Percentiles rank a stretch among this genome's conserved stretches.
phyloP scores from a whole-genome alignment of 2,329 filamentous ascomycete species.

The Septoria petroselini region DNA sequence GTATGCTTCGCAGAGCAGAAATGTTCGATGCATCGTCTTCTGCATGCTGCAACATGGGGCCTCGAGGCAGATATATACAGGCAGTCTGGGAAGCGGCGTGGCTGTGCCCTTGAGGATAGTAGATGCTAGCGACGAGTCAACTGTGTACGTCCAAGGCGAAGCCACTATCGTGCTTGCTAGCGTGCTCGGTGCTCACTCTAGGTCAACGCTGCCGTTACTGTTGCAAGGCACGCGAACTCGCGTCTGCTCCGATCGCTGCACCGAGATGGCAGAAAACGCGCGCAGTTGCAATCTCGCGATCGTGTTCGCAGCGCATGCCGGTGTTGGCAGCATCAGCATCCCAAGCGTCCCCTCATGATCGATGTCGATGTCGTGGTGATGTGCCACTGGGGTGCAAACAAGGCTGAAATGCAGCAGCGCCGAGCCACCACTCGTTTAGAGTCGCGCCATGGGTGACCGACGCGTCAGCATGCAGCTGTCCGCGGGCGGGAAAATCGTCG shows the following conservation, averaged over 20 bases:
- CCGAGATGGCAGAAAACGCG: background rate
- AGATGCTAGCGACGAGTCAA: background rate
- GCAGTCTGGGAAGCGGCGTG: slow-evolving; percentile 15
- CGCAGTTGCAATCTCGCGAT: background rate
- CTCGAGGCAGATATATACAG: slow-evolving; percentile 45
- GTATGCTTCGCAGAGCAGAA: slow-evolving; percentile 37
- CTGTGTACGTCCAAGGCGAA: slow-evolving; percentile 20
- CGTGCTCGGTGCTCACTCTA: slow-evolving; percentile 41
- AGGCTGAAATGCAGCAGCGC: background rate
- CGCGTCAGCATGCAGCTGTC: no score
- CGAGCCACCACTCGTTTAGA: background rate
- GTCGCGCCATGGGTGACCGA: no score
- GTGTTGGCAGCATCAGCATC: no score
- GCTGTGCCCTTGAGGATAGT: slow-evolving; percentile 23
- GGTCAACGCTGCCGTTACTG: slow-evolving; percentile 43
- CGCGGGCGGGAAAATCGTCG: no score
- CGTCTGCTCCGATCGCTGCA: slow-evolving; percentile 1
- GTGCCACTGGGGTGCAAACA: no score
- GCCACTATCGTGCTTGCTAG: background rate
- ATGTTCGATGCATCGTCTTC: slow-evolving; percentile 36
- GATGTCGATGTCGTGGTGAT: no score
- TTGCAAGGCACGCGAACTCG: slow-evolving; percentile 35
- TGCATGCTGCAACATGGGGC: slow-evolving; percentile 37
- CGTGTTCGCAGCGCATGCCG: no score
- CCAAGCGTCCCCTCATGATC: no score